These are phyloP conservation scores for Candida odintsovae DNA, from an alignment of 805 yeast species.

Conservation along the genomic window DNA sequence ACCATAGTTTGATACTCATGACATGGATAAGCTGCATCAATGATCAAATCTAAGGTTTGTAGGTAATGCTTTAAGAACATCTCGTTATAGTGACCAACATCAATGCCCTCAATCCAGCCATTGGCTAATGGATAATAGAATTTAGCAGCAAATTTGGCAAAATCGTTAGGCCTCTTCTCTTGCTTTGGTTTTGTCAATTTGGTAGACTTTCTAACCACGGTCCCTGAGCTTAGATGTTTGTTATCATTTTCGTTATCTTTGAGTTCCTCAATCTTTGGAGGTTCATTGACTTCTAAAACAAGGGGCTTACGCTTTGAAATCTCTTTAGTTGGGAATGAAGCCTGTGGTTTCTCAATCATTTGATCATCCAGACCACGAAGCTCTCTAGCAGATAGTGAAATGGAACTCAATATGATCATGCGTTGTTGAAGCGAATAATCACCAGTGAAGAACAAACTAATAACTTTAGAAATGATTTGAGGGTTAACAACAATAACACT, in stretches of 20 bases:
- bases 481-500: constrained; percentile 58
- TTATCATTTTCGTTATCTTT: constrained; percentile 3
- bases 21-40: constrained; percentile 44
- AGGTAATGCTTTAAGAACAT: constrained; percentile 47
- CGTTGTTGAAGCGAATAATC: constrained; percentile 83
- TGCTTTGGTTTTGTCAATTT: constrained; percentile 22
- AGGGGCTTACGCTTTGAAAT: constrained; percentile 18
- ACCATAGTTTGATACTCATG: constrained; percentile 32
- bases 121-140: constrained; percentile 50
- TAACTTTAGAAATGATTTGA: constrained; percentile 30
- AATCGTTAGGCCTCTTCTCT: constrained; percentile 22
- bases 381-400: constrained; percentile 71
- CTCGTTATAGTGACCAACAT: constrained; percentile 48
- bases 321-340: constrained; percentile 29
- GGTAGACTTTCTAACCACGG: constrained; percentile 28
- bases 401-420: constrained; percentile 56
- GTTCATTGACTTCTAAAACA: constrained; percentile 8
- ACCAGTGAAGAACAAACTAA: constrained; percentile 50
- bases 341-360: constrained; percentile 33
- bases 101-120: constrained; percentile 49
- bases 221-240: constrained; percentile 9
- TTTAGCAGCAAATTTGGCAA: constrained; percentile 31
- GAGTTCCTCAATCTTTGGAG: constrained; percentile 15
- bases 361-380: constrained; percentile 57
- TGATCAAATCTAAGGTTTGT: constrained; percentile 38